Percentiles rank a stretch among this genome's conserved stretches.
phyloP scores from a whole-genome alignment of 192 early-diverging fungal species.

The Coemansia sp. region DNA sequence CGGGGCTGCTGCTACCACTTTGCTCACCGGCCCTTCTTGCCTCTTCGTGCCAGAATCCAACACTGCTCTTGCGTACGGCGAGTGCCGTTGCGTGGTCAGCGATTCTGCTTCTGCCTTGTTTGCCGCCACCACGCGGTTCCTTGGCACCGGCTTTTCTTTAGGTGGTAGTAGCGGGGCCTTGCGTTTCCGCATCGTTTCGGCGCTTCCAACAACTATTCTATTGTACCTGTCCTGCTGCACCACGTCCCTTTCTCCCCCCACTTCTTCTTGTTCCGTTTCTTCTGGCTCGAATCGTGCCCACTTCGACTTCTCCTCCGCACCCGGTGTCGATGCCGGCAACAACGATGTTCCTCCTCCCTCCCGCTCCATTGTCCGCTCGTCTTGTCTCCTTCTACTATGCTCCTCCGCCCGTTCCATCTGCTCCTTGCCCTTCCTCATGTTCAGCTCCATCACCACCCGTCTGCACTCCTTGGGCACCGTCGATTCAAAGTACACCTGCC shows the following conservation, averaged over 20 bases:
- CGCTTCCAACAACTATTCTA: slow-evolving; percentile 15
- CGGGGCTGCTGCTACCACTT: too few species aligned
- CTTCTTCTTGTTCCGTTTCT: not conserved
- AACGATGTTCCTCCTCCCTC: not conserved
- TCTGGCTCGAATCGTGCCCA: slow-evolving; percentile 12
- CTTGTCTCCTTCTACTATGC: too few species aligned
- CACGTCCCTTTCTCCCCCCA: slow-evolving; percentile 1
- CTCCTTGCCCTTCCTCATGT: slow-evolving; percentile 40
- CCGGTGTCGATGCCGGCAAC: not conserved
- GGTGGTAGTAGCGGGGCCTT: not conserved
- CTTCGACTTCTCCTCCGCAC: slow-evolving; percentile 8
- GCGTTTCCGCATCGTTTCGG: slow-evolving; percentile 6
- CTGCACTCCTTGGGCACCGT: slow-evolving; percentile 46
- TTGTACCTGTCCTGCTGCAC: slow-evolving; percentile 13
- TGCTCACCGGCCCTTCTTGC: too few species aligned
- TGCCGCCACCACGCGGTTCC: not conserved
- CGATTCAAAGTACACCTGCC: slow-evolving; percentile 46
- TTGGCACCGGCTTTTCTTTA: too few species aligned
- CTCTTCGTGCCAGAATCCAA: too few species aligned
- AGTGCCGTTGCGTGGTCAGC: not conserved
- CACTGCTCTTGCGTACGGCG: not conserved
- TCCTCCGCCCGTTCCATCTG: not conserved
- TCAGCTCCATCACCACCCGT: slow-evolving; percentile 40
- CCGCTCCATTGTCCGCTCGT: not conserved
- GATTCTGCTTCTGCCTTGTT: not conserved